Evolutionary conservation across 208 protist species (phyloP).

Genomic region (Trypanosoma scelopori): DNA sequence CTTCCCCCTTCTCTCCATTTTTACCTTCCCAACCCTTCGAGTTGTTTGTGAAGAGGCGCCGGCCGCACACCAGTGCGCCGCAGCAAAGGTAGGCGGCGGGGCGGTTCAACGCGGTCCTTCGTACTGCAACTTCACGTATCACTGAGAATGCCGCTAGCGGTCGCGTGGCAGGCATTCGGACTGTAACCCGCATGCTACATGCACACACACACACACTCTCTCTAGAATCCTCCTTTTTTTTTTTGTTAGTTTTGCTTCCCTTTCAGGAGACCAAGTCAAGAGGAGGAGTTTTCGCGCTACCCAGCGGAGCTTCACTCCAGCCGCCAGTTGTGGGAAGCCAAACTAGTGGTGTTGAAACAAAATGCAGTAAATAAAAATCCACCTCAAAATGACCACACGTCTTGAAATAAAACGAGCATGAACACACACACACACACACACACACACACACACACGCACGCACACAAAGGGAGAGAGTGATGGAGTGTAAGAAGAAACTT

Average conservation of each 20-base stretch:
- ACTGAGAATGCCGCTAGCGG: neutral
- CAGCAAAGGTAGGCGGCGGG: neutral
- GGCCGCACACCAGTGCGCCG: neutral
- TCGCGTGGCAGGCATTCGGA: neutral
- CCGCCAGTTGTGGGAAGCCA: no score
- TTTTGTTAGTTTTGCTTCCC: neutral
- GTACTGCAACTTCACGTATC: neutral
- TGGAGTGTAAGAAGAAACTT: conserved; percentile 19
- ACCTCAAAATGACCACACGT: no score
- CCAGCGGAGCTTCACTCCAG: no score
- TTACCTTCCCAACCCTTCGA: conserved; percentile 4
- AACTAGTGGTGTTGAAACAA: no score
- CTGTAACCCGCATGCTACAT: neutral
- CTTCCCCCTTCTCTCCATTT: conserved; percentile 1
- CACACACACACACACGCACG: no score
- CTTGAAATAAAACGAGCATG: conserved; percentile 3
- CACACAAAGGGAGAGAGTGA: conserved; percentile 16
- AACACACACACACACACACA: no score
- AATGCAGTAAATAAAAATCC: no score
- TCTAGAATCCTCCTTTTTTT: conserved; percentile 19
- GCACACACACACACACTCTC: neutral
- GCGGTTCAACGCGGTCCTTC: neutral
- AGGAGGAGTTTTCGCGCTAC: no score
- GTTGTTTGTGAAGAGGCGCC: neutral
- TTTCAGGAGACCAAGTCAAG: no score